Base-by-base conservation (phyloP, 306 rosid genomes). In the Cyamopsis tetragonoloba region DNA sequence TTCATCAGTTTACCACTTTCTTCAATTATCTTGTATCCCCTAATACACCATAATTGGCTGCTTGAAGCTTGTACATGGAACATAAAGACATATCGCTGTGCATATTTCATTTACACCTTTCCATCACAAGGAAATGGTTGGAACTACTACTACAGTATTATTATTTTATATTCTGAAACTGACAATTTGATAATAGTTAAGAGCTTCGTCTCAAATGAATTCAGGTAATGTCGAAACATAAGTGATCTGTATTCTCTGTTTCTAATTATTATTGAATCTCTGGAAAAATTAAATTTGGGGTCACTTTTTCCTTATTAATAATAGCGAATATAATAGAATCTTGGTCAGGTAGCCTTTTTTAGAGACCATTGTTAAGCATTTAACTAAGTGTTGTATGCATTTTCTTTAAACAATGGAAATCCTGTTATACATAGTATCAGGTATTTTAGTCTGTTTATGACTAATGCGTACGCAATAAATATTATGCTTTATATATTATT, bases 351-450 rank as follows among this genome's bases (percentile, higher is more conserved):
- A 37, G 53, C 27, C 30, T 42, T 62, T 26, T 62, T 17, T 62
- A 14, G 49, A 35, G 42, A 23, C 8, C 19, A 5, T 19, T 39
- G 11, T 26, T 51, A 42, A 2, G 66, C 3, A 0, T 15, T 55
- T 32, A 37, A 42, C 58, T 28, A 7, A 23, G 31, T 38, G 18
- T 20, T 6, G 47, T 8, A 35, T 34, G 20, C 42, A 22, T 38
- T 43, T 38, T 47, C 68, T 35, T 5, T 34, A 47, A 46, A 47
- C 54, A 47, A 56, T 49, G 35, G 28, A 27, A 15, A 35, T 35
- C 68, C 24, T 17, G n/a, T 55, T 31, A 53, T 68, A 24, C 23
- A 42, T 66, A 66, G 43, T 49, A 73, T 55, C 13, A n/a, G 32
- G 28, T 35, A 27, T 39, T 26, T 56, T 42, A 41, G 37, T 49